phyloP scores from a whole-genome alignment of 148 eudicot genomes.

The Dysphania ambrosioides region DNA sequence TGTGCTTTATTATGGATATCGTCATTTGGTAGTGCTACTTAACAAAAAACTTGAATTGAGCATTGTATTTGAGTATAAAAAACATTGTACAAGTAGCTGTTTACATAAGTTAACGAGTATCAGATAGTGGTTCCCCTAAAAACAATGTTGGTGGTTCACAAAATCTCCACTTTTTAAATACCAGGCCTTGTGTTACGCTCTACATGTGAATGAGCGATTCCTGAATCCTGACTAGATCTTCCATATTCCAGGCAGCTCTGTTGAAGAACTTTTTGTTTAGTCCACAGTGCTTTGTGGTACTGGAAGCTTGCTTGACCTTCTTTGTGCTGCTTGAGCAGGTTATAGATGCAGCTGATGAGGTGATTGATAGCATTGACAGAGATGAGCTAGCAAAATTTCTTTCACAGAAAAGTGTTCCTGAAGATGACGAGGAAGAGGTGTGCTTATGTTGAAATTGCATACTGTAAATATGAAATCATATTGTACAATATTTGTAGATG shows the following conservation, averaged over 20 bases:
- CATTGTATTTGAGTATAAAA: too few species aligned
- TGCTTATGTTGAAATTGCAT: conserved; percentile 11
- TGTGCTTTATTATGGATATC: too few species aligned
- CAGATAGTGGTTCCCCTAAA: too few species aligned
- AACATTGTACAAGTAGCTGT: too few species aligned
- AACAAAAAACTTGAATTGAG: too few species aligned
- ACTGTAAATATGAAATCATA: neutral
- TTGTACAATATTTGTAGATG: neutral
- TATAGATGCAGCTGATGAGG: conserved; percentile 77
- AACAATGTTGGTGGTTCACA: too few species aligned
- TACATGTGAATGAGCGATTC: too few species aligned
- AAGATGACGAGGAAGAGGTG: conserved; percentile 91
- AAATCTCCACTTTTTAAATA: too few species aligned
- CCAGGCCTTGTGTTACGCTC: too few species aligned
- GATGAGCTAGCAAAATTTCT: conserved; percentile 85
- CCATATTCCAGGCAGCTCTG: neutral
- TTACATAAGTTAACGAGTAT: too few species aligned
- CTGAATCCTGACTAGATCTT: too few species aligned
- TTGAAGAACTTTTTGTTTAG: neutral
- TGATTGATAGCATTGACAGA: conserved; percentile 66
- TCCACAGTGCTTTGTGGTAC: conserved; percentile 1
- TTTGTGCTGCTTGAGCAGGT: conserved; percentile 43
- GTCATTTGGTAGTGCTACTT: too few species aligned
- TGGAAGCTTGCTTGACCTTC: conserved; percentile 7
- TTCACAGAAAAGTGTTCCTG: conserved; percentile 67